Conservation (phyloP, 202 grass and related monocot species). For the Saccharum hybrid region DNA sequence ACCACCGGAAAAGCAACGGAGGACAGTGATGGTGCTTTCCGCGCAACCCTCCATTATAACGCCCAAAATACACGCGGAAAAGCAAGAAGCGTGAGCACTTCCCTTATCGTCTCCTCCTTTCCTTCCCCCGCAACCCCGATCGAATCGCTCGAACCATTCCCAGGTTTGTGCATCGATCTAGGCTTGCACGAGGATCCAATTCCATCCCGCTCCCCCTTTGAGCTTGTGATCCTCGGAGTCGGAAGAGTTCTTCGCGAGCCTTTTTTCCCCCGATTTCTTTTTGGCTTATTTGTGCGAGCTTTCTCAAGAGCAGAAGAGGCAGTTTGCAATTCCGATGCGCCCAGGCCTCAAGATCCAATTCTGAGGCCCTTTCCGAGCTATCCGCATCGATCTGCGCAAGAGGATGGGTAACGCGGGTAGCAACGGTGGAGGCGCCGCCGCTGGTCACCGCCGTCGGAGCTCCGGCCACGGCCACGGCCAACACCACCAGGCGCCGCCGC, state of each 20-base stretch:
- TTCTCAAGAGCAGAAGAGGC: slow-evolving; percentile 20
- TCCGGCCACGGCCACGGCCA: slow-evolving; percentile 60
- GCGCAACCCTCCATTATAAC: slow-evolving; percentile 61
- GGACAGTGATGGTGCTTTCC: slow-evolving; percentile 46
- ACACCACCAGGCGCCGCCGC: slow-evolving; percentile 56
- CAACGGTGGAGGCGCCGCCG: slow-evolving; percentile 61
- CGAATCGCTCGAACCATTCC: slow-evolving; percentile 44
- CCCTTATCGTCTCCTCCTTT: slow-evolving; percentile 26
- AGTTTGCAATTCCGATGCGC: slow-evolving; percentile 35
- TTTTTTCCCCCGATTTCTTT: neutral
- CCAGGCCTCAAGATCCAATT: slow-evolving; percentile 42
- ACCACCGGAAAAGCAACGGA: slow-evolving; percentile 46
- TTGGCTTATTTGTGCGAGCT: neutral
- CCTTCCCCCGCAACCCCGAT: slow-evolving; percentile 14
- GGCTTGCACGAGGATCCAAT: slow-evolving; percentile 35
- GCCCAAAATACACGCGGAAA: slow-evolving; percentile 52
- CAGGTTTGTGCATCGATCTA: slow-evolving; percentile 22
- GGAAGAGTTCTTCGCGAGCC: neutral
- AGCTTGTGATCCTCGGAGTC: neutral
- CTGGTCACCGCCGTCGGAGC: slow-evolving; percentile 64
- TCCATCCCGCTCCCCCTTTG: neutral
- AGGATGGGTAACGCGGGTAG: slow-evolving; percentile 80
- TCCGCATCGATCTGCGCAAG: slow-evolving; percentile 38
- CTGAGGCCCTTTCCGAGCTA: slow-evolving; percentile 31
- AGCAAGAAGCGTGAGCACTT: slow-evolving; percentile 51